phyloP scores from a whole-genome alignment of 306 rosid species.

The Pterocarpus santalinus region DNA sequence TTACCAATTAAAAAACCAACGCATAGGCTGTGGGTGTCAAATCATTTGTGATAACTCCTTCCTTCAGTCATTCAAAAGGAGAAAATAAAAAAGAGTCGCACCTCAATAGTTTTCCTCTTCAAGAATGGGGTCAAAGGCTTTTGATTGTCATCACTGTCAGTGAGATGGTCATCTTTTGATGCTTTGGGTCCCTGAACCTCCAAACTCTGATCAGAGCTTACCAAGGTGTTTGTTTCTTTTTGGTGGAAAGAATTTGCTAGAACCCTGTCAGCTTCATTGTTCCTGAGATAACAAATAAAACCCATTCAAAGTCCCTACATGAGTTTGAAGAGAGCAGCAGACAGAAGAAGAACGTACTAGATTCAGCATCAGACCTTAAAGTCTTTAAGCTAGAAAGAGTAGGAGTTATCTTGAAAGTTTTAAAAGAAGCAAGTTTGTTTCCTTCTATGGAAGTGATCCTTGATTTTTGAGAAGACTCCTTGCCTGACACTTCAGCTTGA shows the following conservation, averaged over 20 bases:
- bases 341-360: slow-evolving; percentile 27
- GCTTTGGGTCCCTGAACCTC: slow-evolving; percentile 51
- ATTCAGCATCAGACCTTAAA: slow-evolving; percentile 58
- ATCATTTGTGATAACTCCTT: slow-evolving; percentile 18
- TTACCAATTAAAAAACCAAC: slow-evolving; percentile 1
- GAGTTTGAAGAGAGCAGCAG: slow-evolving; percentile 25
- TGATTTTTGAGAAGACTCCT: slow-evolving; percentile 53
- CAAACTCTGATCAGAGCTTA: slow-evolving; percentile 47
- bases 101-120: slow-evolving; percentile 81
- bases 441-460: slow-evolving; percentile 57
- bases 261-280: slow-evolving; percentile 50
- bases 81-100: slow-evolving; percentile 39
- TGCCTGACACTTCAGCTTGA: slow-evolving; percentile 49
- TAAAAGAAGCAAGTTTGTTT: slow-evolving; percentile 57
- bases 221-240: slow-evolving; percentile 49
- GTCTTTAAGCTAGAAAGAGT: slow-evolving; percentile 58
- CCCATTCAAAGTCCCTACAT: slow-evolving; percentile 39
- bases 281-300: slow-evolving; percentile 52
- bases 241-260: slow-evolving; percentile 48
- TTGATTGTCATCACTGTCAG: slow-evolving; percentile 56
- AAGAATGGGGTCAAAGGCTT: slow-evolving; percentile 47
- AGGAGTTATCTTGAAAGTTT: slow-evolving; percentile 57
- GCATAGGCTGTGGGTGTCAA: slow-evolving; percentile 35
- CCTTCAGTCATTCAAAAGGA: slow-evolving; percentile 32
- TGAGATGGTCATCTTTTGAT: slow-evolving; percentile 49